Conservation (phyloP, 192 early-diverging fungal species). For the Chytriomyces sp. region DNA sequence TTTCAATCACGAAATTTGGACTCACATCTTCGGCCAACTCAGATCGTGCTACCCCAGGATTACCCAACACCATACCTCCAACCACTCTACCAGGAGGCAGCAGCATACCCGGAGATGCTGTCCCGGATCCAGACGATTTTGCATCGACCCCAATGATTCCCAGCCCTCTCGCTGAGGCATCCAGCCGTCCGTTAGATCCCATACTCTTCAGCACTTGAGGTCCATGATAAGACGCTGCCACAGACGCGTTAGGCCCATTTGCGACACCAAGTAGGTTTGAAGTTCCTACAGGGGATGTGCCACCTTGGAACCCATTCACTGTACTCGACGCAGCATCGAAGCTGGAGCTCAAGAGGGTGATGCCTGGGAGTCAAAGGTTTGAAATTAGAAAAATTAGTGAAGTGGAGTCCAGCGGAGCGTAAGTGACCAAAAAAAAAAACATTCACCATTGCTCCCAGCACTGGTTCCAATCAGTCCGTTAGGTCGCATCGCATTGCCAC, state of each 20-base stretch:
- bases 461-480: conserved; percentile 23
- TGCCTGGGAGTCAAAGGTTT: too few relatives aligned
- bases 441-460: too few relatives aligned
- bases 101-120: conserved; percentile 2
- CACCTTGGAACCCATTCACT: too few relatives aligned
- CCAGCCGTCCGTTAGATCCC: neutral
- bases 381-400: too few relatives aligned
- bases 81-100: conserved; percentile 28
- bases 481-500: conserved; percentile 29
- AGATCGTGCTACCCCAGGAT: conserved; percentile 11
- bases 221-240: conserved; percentile 12
- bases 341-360: neutral
- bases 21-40: conserved; percentile 24
- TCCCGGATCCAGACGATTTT: too few relatives aligned
- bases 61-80: conserved; percentile 22
- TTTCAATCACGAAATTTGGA: neutral
- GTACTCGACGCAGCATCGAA: too few relatives aligned
- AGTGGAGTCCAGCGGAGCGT: too few relatives aligned
- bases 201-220: neutral
- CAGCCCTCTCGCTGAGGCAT: neutral
- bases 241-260: too few relatives aligned
- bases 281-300: too few relatives aligned
- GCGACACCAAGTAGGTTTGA: too few relatives aligned
- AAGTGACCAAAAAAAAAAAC: too few relatives aligned
- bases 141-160: neutral